phyloP scores from a whole-genome alignment of 129 eudicot genomes.

The Helichrysum umbraculigerum region DNA sequence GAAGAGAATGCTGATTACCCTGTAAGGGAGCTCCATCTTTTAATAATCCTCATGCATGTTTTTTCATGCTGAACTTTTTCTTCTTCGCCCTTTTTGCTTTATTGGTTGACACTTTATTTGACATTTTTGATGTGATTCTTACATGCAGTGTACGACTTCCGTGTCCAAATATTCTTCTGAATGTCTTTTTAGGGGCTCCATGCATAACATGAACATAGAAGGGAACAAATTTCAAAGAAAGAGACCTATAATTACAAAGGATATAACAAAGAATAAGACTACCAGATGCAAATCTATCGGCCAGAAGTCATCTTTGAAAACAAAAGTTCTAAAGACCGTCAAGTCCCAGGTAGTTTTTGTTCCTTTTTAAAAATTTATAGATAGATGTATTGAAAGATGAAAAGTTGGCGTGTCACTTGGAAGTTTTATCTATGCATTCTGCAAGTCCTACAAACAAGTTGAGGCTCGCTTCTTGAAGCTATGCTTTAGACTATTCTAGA shows the following conservation, averaged over 20 bases:
- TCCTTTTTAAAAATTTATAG: neutral
- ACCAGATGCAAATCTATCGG: conserved; percentile 20
- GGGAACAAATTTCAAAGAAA: conserved; percentile 20
- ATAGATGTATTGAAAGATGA: conserved; percentile 1
- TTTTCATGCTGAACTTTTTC: neutral
- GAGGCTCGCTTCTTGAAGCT: neutral
- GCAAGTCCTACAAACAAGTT: conserved; percentile 11
- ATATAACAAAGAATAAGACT: conserved; percentile 13
- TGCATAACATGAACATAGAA: conserved; percentile 10
- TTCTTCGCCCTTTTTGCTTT: neutral
- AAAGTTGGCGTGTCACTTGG: neutral
- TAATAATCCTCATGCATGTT: conserved; percentile 21
- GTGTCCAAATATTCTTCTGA: neutral
- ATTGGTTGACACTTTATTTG: neutral
- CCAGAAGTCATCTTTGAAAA: conserved; percentile 26
- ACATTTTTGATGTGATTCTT: conserved; percentile 7
- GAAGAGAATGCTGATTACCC: conserved; percentile 2
- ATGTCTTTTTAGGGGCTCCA: conserved; percentile 16
- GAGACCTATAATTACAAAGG: conserved; percentile 22
- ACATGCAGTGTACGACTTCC: conserved; percentile 20
- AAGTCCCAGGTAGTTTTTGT: conserved; percentile 34
- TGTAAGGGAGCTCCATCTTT: conserved; percentile 18
- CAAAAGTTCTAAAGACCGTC: conserved; percentile 19
- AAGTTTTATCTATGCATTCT: conserved; percentile 5
- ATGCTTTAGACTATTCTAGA: neutral